Evolutionary conservation across 176 grass and related monocot species (phyloP).

Genomic region (Bonia amplexicaulis): DNA sequence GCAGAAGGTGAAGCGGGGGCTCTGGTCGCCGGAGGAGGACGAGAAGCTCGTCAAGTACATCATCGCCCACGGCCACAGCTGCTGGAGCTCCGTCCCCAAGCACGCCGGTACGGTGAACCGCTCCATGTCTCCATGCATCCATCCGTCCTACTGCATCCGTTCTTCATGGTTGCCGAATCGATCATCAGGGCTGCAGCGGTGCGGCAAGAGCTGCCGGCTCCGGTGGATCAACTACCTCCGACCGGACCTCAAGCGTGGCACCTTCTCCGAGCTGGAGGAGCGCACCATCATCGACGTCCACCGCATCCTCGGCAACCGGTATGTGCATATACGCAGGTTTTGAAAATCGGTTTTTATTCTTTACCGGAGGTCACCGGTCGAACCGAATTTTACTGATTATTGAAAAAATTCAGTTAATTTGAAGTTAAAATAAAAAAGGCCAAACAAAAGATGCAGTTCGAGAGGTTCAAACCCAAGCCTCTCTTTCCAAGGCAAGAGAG

Average conservation of each 20-base stretch:
- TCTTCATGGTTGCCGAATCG: background rate
- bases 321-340: background rate
- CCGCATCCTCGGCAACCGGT: conserved; percentile 96
- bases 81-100: conserved; percentile 98
- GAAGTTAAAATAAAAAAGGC: no score
- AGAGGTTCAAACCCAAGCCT: no score
- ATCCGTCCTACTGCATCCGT: background rate
- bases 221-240: conserved; percentile 99
- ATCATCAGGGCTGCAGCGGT: conserved; percentile 76
- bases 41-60: conserved; percentile 83
- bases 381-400: no score
- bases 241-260: conserved; percentile 86
- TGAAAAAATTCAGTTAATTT: no score
- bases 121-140: background rate
- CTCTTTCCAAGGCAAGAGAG: no score
- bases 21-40: conserved; percentile 99
- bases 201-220: conserved; percentile 98
- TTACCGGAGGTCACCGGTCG: no score
- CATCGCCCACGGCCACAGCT: conserved; percentile 79
- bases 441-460: no score
- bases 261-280: conserved; percentile 88
- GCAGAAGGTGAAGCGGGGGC: conserved; percentile 98
- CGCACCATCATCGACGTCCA: conserved; percentile 95
- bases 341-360: no score
- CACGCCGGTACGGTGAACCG: conserved; percentile 50